These are phyloP conservation scores for Mallotus nudiflorus DNA, from an alignment of 345 rosid genomes.

Conservation along the genomic window DNA sequence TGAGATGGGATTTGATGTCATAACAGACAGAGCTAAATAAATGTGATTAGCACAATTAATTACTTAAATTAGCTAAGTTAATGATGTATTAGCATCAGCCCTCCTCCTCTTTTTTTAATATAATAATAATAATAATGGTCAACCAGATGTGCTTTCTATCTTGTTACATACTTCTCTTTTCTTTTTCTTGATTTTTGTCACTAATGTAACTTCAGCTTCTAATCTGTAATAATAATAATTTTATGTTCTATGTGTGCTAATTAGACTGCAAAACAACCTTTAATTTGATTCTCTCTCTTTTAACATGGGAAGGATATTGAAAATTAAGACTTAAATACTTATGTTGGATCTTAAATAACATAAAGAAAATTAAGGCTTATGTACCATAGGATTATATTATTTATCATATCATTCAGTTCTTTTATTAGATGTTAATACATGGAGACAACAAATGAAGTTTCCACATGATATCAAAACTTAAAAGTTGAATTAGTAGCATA, in stretches of 20 bases:
- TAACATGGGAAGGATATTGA: no score
- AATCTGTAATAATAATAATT: constrained; percentile 27
- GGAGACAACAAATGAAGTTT: no score
- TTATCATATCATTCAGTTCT: no score
- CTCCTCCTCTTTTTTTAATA: constrained; percentile 14
- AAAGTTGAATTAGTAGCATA: no score
- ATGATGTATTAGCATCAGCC: constrained; percentile 27
- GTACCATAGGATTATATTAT: no score
- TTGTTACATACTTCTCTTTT: background rate
- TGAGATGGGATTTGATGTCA: constrained; percentile 95
- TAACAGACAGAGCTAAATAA: constrained; percentile 71
- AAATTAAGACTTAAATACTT: no score
- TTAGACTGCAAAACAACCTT: constrained; percentile 14
- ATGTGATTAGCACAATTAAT: background rate
- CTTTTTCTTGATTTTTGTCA: constrained; percentile 18
- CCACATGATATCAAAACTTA: no score
- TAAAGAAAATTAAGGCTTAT: no score
- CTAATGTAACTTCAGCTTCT: constrained; percentile 38
- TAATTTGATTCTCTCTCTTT: background rate
- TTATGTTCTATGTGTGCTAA: constrained; percentile 20
- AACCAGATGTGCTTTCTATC: constrained; percentile 19
- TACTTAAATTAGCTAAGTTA: constrained; percentile 7
- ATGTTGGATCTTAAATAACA: no score
- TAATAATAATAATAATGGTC: no score
- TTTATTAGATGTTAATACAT: no score